Evolutionary conservation across 192 early-diverging fungal species (phyloP).

Genomic region (Backusella morwellensis): DNA sequence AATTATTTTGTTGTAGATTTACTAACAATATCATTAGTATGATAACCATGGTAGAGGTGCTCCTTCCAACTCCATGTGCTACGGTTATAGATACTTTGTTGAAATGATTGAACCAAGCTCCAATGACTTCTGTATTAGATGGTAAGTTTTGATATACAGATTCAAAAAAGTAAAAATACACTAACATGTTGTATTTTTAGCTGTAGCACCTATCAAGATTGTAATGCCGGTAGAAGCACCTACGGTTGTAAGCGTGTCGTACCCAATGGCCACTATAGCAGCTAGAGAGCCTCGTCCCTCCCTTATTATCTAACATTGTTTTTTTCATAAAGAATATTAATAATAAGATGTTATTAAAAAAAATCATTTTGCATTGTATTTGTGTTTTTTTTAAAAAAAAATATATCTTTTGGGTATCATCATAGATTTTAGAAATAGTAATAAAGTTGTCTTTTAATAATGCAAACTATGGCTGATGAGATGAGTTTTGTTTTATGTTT

Average conservation of each 20-base stretch:
- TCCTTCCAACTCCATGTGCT: conserved; percentile 23
- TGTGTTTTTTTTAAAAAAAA: no score
- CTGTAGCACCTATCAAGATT: conserved; percentile 37
- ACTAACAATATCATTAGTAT: conserved; percentile 9
- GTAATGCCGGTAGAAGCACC: conserved; percentile 40
- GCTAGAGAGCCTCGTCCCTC: background rate
- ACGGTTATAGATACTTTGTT: conserved; percentile 33
- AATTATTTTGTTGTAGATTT: background rate
- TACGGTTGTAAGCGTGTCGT: conserved; percentile 61
- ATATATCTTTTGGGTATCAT: no score
- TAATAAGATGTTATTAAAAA: background rate
- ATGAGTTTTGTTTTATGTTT: no score
- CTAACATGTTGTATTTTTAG: background rate
- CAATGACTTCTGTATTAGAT: conserved; percentile 35
- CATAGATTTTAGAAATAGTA: no score
- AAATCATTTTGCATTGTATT: background rate
- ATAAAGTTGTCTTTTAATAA: no score
- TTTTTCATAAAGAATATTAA: background rate
- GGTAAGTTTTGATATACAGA: background rate
- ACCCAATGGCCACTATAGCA: conserved; percentile 41
- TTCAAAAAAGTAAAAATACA: background rate
- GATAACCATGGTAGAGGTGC: conserved; percentile 31
- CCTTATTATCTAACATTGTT: background rate
- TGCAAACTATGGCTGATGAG: no score
- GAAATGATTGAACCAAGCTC: conserved; percentile 38